These are phyloP conservation scores for Lipomyces japonicus DNA, from an alignment of 805 yeast species.

Conservation along the genomic window DNA sequence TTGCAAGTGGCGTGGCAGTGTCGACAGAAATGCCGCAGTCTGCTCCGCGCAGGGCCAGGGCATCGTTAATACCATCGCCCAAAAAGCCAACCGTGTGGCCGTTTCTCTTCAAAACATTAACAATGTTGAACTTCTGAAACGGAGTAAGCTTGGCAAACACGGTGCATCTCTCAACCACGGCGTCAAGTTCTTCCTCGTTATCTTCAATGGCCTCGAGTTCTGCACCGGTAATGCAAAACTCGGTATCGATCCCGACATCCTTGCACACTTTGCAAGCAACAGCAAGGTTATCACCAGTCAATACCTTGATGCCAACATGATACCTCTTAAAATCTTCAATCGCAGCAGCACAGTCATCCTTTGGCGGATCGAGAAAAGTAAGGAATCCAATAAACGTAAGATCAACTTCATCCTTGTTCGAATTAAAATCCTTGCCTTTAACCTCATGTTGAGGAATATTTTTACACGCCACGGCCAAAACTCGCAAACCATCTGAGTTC, in stretches of 20 bases:
- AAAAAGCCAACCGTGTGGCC: constrained; percentile 53
- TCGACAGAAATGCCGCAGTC: constrained; percentile 56
- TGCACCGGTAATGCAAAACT: constrained; percentile 28
- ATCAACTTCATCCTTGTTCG: constrained; percentile 24
- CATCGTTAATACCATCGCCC: constrained; percentile 55
- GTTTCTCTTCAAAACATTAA: constrained; percentile 41
- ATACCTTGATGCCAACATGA: constrained; percentile 28
- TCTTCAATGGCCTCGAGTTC: constrained; percentile 53
- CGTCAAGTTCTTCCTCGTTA: constrained; percentile 77
- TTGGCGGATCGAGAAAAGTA: constrained; percentile 28
- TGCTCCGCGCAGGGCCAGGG: constrained; percentile 52
- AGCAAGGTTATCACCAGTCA: constrained; percentile 28
- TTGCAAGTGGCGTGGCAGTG: constrained; percentile 54
- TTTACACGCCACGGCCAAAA: constrained; percentile 22
- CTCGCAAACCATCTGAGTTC: constrained; percentile 26
- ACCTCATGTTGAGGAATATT: constrained; percentile 20
- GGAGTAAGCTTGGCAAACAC: constrained; percentile 42
- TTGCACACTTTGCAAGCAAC: constrained; percentile 29
- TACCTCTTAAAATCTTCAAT: constrained; percentile 26
- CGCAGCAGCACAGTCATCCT: constrained; percentile 29
- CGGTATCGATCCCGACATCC: constrained; percentile 26
- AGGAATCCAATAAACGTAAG: constrained; percentile 26
- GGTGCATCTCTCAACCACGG: constrained; percentile 42
- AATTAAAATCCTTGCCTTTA: constrained; percentile 17
- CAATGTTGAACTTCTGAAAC: constrained; percentile 49